Evolutionary conservation across 2,329 filamentous ascomycete genomes (phyloP), one percentile per base, ranked within the genome.

Genomic region (Penicillium sp.): DNA sequence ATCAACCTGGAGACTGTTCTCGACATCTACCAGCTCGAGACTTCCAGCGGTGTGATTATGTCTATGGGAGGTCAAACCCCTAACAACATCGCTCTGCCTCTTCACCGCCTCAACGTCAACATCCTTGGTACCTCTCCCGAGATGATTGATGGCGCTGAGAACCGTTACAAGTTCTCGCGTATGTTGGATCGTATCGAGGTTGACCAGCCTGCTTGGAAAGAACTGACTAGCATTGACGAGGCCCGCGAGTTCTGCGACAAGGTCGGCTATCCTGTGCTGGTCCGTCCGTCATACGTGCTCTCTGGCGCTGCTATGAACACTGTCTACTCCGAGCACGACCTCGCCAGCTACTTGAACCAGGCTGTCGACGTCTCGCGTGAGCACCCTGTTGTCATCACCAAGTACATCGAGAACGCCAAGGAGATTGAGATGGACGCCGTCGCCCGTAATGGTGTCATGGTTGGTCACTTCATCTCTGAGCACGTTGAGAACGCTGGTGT

Each of bases 371-470:
- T 99, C 43, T 97, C 94, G 6, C 86, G 90, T 59, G 93, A 97
- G 59, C 90, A 97, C 73, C 94, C 94, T 0, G 94, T 99, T 10
- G 94, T 99, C 58, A 97, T 99, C 69, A 97, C 93, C 57, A 99
- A 99, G 79, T 99, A 97, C 77, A 97, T 99, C 63, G 94, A 99
- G 79, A 94, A 96, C 63, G 94, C 94, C 61, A 97, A 99, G 81
- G 94, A 99, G 74, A 97, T 99, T 60, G 94, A 99, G 76, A 97
- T 99, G 94, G 94, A 99, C 67, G 94, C 94, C 38, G 94, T 99
- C 41, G 94, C 93, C 50, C 88, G 87, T 66, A 88, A 95, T 64
- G 94, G 94, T 69, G 87, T 84, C 51, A 89, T 97, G 76, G 85
- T 97, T 54, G 91, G 93, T 11, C 94, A 97, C 74, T 97, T 97